phyloP scores from a whole-genome alignment of 2,329 filamentous ascomycete genomes.

The Gliomastix tumulicola region DNA sequence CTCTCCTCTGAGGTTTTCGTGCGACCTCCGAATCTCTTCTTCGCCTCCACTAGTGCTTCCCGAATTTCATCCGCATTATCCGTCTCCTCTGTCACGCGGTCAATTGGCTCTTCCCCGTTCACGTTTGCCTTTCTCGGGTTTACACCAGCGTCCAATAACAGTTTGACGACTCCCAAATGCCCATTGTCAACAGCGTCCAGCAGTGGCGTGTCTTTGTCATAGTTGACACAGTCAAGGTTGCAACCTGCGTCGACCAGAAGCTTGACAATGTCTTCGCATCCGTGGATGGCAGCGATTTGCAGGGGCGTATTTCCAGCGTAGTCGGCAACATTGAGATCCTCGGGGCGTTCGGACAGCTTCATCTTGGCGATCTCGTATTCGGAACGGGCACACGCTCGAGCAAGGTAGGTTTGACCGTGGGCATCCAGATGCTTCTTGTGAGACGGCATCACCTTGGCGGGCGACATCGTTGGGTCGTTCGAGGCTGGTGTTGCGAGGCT shows the following conservation, averaged over 20 bases:
- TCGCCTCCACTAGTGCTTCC: slow-evolving; percentile 53
- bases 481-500: slow-evolving; percentile 48
- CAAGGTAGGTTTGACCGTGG: slow-evolving; percentile 83
- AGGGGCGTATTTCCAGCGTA: slow-evolving; percentile 95
- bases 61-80: slow-evolving; percentile 79
- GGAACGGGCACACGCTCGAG: slow-evolving; percentile 82
- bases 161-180: slow-evolving; percentile 78
- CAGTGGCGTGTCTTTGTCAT: slow-evolving; percentile 85
- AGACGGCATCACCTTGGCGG: slow-evolving; percentile 55
- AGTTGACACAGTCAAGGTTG: slow-evolving; percentile 70
- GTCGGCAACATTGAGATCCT: slow-evolving; percentile 83
- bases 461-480: slow-evolving; percentile 54
- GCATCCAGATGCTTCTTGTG: slow-evolving; percentile 80
- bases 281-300: slow-evolving; percentile 86
- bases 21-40: slow-evolving; percentile 46
- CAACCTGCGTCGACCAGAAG: slow-evolving; percentile 81
- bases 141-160: slow-evolving; percentile 78
- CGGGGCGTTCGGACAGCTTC: slow-evolving; percentile 69
- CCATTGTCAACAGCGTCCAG: slow-evolving; percentile 96
- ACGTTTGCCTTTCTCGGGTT: slow-evolving; percentile 88
- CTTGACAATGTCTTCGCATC: slow-evolving; percentile 79
- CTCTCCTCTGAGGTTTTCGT: slow-evolving; percentile 53
- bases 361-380: slow-evolving; percentile 74
- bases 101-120: slow-evolving; percentile 86
- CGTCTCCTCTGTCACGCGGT: slow-evolving; percentile 67